Conservation (phyloP, 495 filamentous ascomycete species). For the Neurospora africana region DNA sequence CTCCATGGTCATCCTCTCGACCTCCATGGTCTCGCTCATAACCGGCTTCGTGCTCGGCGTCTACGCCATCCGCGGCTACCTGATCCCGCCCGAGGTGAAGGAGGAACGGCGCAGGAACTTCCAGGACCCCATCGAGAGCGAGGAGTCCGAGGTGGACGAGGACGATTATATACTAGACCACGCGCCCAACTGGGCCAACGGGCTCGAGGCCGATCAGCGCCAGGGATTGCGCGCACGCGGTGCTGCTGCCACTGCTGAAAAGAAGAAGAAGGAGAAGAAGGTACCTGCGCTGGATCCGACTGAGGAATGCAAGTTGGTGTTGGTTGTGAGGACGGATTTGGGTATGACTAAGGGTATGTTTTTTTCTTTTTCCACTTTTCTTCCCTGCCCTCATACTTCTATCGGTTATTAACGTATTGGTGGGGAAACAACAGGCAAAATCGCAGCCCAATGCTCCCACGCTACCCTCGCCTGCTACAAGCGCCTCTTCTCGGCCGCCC, state of each 20-base stretch:
- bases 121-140: slow-evolving; percentile 37
- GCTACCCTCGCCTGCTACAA: slow-evolving; percentile 97
- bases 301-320: slow-evolving; percentile 89
- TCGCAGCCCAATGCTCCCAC: slow-evolving; percentile 92
- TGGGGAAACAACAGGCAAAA: slow-evolving; percentile 59
- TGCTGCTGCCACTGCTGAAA: slow-evolving; percentile 3
- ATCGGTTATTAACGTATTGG: not conserved
- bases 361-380: not conserved
- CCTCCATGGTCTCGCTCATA: slow-evolving; percentile 51
- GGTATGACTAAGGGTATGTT: slow-evolving; percentile 87
- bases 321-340: slow-evolving; percentile 85
- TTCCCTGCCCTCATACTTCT: no score
- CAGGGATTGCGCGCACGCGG: slow-evolving; percentile 32
- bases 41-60: slow-evolving; percentile 51
- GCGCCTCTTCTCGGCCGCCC: slow-evolving; percentile 47
- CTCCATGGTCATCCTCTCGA: slow-evolving; percentile 41
- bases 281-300: slow-evolving; percentile 25
- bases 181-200: slow-evolving; percentile 49
- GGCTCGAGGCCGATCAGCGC: slow-evolving; percentile 35
- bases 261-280: slow-evolving; percentile 6
- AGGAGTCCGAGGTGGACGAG: slow-evolving; percentile 42
- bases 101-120: slow-evolving; percentile 23
- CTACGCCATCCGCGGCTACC: slow-evolving; percentile 39
- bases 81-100: slow-evolving; percentile 33
- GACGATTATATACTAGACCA: slow-evolving; percentile 44